Evolutionary conservation across 2,329 filamentous ascomycete species (phyloP), one percentile per base, ranked within the genome.

Genomic region (Pseudonectria foliicola): DNA sequence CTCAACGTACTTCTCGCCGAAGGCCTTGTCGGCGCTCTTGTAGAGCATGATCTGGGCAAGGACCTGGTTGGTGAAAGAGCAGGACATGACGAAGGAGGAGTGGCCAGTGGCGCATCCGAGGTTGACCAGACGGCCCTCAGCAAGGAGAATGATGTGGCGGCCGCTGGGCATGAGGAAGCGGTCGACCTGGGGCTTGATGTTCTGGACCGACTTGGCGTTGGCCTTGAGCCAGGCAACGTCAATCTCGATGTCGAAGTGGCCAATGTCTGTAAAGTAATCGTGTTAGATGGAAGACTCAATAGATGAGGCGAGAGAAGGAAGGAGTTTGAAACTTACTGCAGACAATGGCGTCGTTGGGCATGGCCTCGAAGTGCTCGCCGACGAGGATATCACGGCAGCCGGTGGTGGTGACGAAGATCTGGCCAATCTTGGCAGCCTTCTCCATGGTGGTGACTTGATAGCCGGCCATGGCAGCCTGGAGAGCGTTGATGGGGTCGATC

Each of bases 11-110:
- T 95, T 95, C 71, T 85, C 73, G 68, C 82, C 79, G 66, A 94
- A 98, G 39, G 73, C 82, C 62, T 77, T 77, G 63, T 96, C 89
- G 57, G 82, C 75, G 58, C 80, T 82, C 84, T 96, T 96, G 85
- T 70, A 98, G 60, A 98, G 75, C 75, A 94, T 83, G 73, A 98
- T 96, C 77, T 98, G 92, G 53, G 92, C 92, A 65, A 98, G 86
- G 57, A 96, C 92, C 79, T 98, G 92, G 84, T 98, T 98, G 79
- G 89, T 94, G 84, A 98, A 98, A 48, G 90, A 96, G 84, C 92
- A 98, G 57, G 89, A 95, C 92, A 98, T 96, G 53, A 98, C 92
- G 70, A 98, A 98, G 34, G 90, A 96, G 53, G 89, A 95, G 84
- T 98, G 92, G 54, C 92, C 92, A 48, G 92, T 98, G 63, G 92